Base-by-base conservation (phyloP, 306 rosid genomes). In the Pyrus bretschneideri region DNA sequence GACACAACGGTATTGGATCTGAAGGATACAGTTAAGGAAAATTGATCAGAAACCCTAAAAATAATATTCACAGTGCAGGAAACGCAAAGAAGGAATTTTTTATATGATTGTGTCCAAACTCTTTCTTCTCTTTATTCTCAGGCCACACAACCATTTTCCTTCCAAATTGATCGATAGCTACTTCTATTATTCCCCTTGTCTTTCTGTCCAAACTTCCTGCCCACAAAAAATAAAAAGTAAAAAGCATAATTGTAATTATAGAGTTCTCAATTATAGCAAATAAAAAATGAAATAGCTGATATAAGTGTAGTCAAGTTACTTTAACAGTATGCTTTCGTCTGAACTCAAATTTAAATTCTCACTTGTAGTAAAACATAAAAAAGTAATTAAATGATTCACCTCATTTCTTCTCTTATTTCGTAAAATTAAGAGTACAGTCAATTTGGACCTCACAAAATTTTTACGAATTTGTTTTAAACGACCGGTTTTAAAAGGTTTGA, bases 21-120 rank as follows among this genome's bases (percentile, higher is more conserved):
- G 38, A 62, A 11, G 4, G 67, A 22, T 40, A 52, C 51, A 75
- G 30, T 54, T 25, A 72, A 14, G 61, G 73, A 46, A 68, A 68
- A 46, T 64, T 42, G 67, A 46, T 55, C 75, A 75, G 83, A 84
- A 86, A 83, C 93, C 87, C 87, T 83, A 80, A 81, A 74, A 49
- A 23, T 40, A 73, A 60, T 17, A 58, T 46, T 76, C 51, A 22
- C 12, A 33, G 66, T 17, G 78, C 38, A 46, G 19, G 14, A 21
- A 27, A 60, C 46, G 15, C 38, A 40, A 40, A 6, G 54, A 42
- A 77, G 22, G 12, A 49, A 7, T 11, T 18, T 64, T 27, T 18
- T 81, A 14, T 58, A 15, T 21, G 25, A 54, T 51, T 22, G 72
- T 83, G 46, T 15, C 76, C 44, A 1, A 62, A 35, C 21, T 61